Evolutionary conservation across 176 grass and related monocot species (phyloP).

Genomic region (Oryza longistaminata): DNA sequence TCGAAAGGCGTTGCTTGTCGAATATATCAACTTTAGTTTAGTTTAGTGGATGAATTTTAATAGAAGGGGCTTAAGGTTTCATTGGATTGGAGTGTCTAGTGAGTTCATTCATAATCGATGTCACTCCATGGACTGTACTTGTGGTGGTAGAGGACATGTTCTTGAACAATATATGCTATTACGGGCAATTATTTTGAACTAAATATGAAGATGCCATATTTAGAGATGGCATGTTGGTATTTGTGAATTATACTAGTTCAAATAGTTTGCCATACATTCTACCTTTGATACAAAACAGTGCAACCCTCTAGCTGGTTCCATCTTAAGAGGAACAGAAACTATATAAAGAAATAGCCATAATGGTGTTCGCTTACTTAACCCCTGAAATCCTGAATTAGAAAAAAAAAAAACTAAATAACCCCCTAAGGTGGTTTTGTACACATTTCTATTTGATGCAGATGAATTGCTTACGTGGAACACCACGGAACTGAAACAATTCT

Average conservation of each 20-base stretch:
- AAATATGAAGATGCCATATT: neutral
- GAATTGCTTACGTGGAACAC: too few relatives aligned
- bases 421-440: too few relatives aligned
- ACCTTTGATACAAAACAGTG: too few relatives aligned
- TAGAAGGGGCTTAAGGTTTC: neutral
- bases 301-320: too few relatives aligned
- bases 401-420: too few relatives aligned
- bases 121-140: neutral
- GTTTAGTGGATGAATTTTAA: conserved; percentile 2
- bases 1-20: neutral
- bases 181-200: neutral
- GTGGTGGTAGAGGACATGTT: neutral
- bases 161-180: neutral
- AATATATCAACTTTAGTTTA: neutral
- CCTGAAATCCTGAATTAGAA: too few relatives aligned
- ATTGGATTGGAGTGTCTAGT: neutral
- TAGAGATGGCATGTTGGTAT: neutral
- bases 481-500: too few relatives aligned
- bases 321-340: too few relatives aligned
- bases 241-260: neutral
- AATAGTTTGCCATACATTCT: too few relatives aligned
- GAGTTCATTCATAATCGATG: neutral
- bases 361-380: too few relatives aligned
- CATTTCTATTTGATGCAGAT: too few relatives aligned
- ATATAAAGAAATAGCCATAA: too few relatives aligned